Conservation (phyloP, 345 rosid species). For the Pseudoturritis turrita region DNA sequence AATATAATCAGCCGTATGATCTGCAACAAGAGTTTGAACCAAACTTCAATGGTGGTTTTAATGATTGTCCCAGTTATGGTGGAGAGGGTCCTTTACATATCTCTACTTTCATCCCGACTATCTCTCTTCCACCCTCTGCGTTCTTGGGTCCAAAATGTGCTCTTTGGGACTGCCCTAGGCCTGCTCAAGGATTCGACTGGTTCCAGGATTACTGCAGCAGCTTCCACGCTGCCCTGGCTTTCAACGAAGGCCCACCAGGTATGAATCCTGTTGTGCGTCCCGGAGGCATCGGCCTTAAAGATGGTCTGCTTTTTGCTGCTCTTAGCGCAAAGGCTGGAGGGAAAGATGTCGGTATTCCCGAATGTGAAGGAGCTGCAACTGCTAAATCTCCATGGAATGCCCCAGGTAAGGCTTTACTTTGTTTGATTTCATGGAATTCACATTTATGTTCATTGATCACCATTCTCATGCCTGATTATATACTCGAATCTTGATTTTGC, state of each 20-base stretch:
- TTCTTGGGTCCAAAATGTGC: conserved; percentile 97
- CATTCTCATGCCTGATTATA: background rate
- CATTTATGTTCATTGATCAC: background rate
- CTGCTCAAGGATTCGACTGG: conserved; percentile 86
- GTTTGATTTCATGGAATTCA: background rate
- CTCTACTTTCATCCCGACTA: conserved; percentile 54
- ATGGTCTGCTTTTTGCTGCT: conserved; percentile 83
- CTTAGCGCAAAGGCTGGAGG: conserved; percentile 78
- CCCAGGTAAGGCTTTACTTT: conserved; percentile 51
- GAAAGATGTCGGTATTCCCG: conserved; percentile 91
- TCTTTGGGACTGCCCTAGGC: conserved; percentile 99
- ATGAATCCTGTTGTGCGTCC: conserved; percentile 86
- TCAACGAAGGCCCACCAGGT: conserved; percentile 93
- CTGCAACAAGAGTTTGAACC: conserved; percentile 63
- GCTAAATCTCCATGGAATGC: conserved; percentile 99
- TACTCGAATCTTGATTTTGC: conserved; percentile 15
- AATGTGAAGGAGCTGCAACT: conserved; percentile 99
- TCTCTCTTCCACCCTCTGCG: conserved; percentile 87
- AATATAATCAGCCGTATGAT: conserved; percentile 65
- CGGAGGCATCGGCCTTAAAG: conserved; percentile 88
- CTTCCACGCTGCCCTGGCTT: conserved; percentile 80
- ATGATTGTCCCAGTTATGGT: conserved; percentile 37
- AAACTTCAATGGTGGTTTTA: conserved; percentile 48
- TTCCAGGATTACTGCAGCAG: conserved; percentile 88
- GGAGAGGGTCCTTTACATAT: conserved; percentile 55